Percentiles rank a stretch among this genome's conserved stretches.
These are phyloP conservation scores for Boletales sp. DNA, from an alignment of 768 basidiomycete species.

Conservation along the genomic window DNA sequence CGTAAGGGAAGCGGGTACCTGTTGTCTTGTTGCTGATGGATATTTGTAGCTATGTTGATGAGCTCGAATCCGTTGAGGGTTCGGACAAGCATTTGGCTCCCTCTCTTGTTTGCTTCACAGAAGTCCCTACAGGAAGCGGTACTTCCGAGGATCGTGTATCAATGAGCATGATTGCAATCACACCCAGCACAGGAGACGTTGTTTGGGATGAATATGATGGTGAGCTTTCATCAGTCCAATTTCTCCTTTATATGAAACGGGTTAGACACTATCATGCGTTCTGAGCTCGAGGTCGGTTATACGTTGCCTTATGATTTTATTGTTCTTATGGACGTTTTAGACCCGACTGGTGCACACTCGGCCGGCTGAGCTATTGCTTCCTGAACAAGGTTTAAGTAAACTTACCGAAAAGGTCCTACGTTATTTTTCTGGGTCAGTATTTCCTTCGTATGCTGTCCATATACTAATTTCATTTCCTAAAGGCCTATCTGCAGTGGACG, in stretches of 20 bases:
- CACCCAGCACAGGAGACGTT: conserved; percentile 88
- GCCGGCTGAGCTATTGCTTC: conserved; percentile 79
- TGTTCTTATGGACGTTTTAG: conserved; percentile 37
- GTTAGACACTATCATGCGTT: conserved; percentile 76
- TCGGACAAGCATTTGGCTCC: conserved; percentile 54
- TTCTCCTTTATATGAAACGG: conserved; percentile 6
- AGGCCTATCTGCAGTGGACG: conserved; percentile 39
- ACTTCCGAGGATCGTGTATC: conserved; percentile 33
- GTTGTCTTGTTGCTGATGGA: conserved; percentile 6
- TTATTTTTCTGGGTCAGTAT: conserved; percentile 61
- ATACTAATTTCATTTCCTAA: conserved; percentile 3
- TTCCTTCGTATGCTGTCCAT: conserved; percentile 2
- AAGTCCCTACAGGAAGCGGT: conserved; percentile 28
- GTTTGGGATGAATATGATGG: conserved; percentile 91
- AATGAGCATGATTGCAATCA: conserved; percentile 75
- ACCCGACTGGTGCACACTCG: conserved; percentile 83
- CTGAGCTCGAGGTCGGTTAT: conserved; percentile 74
- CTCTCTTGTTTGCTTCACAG: conserved; percentile 72
- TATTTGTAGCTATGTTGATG: conserved; percentile 72
- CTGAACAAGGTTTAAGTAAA: conserved; percentile 53
- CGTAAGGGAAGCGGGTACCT: conserved; percentile 46
- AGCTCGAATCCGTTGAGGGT: conserved; percentile 65
- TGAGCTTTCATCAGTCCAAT: conserved; percentile 21
- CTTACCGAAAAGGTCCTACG: conserved; percentile 73
- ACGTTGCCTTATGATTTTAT: background rate